Evolutionary conservation across 2,329 filamentous ascomycete genomes (phyloP).

Genomic region (Amylocarpus encephaloides): DNA sequence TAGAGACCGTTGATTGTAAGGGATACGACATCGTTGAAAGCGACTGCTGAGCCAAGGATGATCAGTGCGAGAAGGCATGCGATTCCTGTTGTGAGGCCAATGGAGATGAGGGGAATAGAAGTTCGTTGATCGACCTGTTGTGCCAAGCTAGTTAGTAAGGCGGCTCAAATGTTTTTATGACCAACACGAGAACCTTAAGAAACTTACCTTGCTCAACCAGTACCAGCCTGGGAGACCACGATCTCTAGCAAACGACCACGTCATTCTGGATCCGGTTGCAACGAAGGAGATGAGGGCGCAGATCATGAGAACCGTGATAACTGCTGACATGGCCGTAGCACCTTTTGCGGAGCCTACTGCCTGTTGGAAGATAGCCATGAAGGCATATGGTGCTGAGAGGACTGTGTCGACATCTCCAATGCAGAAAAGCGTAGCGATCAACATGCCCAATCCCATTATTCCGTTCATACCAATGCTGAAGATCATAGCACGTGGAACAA

Average conservation of each 20-base stretch:
- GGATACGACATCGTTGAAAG: constrained; percentile 46
- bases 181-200: not conserved
- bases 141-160: not conserved
- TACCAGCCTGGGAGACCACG: constrained; percentile 35
- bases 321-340: constrained; percentile 21
- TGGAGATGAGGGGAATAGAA: constrained; percentile 35
- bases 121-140: constrained; percentile 3
- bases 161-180: too few species aligned
- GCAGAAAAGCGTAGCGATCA: constrained; percentile 31
- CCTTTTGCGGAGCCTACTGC: constrained; percentile 37
- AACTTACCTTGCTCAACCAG: constrained; percentile 28
- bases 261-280: constrained; percentile 31
- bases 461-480: constrained; percentile 41
- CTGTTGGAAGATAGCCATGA: constrained; percentile 41
- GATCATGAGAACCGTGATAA: constrained; percentile 36
- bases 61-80: constrained; percentile 31
- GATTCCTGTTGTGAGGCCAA: constrained; percentile 11
- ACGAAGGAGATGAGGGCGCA: constrained; percentile 35
- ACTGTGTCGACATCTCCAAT: constrained; percentile 31
- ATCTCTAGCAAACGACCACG: constrained; percentile 39
- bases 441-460: constrained; percentile 35
- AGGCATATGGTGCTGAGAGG: constrained; percentile 37
- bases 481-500: constrained; percentile 42
- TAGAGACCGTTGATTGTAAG: constrained; percentile 43
- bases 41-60: constrained; percentile 43